Base-by-base conservation (phyloP, 139 green algal genomes). In the Micractinium sp. region DNA sequence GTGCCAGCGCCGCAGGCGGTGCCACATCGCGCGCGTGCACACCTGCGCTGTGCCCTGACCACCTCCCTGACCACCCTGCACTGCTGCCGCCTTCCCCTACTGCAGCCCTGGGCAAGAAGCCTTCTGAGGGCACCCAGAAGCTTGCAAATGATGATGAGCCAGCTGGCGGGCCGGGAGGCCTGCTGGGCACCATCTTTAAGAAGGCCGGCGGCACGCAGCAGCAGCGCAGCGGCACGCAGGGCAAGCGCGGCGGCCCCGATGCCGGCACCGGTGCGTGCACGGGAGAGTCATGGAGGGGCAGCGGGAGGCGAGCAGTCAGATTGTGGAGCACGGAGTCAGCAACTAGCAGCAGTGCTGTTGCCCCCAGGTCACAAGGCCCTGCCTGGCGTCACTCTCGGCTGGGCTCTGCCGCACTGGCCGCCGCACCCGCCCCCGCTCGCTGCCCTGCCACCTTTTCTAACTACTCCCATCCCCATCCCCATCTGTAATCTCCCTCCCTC, bases 151-250 rank as follows among this genome's bases (percentile, higher is more conserved):
- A 36, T 15, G 35, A 81, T 20, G 75, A n/a, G 38, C 19, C 75
- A 9, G 75, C 75, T 41, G 75, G 75, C 75, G 53, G 53, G 23
- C 35, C 14, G 33, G 75, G 22, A 7, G 77, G 77, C 77, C 38
- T 82, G 38, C 38, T 84, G 41, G 78, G 78, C 13, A 84, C 78
- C 78, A 84, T 84, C 29, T 84, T 84, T 41, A 84, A 84, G 41
- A 38, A 31, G 14, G 35, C 2, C 15, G 74, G n/a, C 29, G 47
- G 78, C 78, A 67, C 78, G 63, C 7, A 71, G 63, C 7, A 71
- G 63, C 78, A 84, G 78, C 38, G 38, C 38, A 82, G 77, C 77
- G 31, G 78, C 78, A 84, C 78, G 35, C 78, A 84, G 78, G 78
- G 31, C 29, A 27, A 22, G 29, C 83, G 83, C 39, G 67, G 83